A percentile compares a stretch with the other conserved stretches of the same genome.
phyloP scores from a whole-genome alignment of 208 protist genomes.

The Entamoeba histolytica region DNA sequence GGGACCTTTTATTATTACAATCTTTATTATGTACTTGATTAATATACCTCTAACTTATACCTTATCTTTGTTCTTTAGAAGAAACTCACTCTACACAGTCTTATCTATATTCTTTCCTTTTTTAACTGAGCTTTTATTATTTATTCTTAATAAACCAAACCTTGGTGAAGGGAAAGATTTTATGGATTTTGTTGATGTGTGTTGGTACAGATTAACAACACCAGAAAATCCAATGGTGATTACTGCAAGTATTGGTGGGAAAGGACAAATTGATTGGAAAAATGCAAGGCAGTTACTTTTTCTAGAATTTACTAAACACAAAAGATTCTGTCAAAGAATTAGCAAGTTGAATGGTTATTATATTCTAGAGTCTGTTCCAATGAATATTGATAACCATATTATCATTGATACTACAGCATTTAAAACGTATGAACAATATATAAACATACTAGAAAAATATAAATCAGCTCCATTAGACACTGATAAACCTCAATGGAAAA shows the following conservation, averaged over 20 bases:
- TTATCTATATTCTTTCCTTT: too few species aligned
- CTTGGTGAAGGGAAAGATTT: neutral
- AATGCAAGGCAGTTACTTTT: neutral
- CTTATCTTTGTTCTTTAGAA: too few species aligned
- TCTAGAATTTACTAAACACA: neutral
- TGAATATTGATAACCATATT: neutral
- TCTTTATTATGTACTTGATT: too few species aligned
- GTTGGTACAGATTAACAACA: neutral
- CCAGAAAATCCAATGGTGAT: neutral
- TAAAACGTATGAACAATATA: neutral
- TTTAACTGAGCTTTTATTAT: too few species aligned
- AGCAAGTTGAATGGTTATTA: neutral
- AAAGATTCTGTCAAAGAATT: neutral
- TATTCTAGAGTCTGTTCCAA: neutral
- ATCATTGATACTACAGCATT: neutral
- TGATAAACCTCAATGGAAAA: neutral
- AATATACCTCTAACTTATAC: too few species aligned
- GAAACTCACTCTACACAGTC: too few species aligned
- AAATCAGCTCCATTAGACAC: neutral
- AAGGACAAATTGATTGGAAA: neutral
- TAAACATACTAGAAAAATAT: neutral
- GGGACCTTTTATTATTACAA: too few species aligned
- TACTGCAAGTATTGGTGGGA: neutral
- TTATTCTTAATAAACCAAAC: neutral
- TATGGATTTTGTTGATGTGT: neutral